phyloP scores from a whole-genome alignment of 768 basidiomycete species.

The Lyophyllum shimeji region DNA sequence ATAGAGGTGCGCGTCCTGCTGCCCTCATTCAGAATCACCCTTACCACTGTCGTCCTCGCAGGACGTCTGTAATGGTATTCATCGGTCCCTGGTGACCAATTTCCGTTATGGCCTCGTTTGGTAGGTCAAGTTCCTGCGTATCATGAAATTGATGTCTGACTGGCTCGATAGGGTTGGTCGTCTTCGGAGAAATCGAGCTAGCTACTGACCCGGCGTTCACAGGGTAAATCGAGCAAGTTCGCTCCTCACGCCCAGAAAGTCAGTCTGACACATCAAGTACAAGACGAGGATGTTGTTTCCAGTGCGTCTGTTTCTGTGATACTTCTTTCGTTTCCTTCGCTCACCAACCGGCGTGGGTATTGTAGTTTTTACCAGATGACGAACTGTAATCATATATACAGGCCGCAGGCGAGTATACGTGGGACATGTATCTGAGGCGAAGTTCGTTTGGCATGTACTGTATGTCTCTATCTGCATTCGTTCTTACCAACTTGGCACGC shows the following conservation, averaged over 20 bases:
- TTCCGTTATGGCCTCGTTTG: conserved; percentile 96
- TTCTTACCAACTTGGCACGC: too few species aligned
- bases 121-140: conserved; percentile 39
- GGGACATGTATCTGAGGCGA: too few species aligned
- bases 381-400: background rate
- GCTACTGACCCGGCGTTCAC: background rate
- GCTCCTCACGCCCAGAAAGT: conserved; percentile 94
- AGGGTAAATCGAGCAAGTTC: conserved; percentile 96
- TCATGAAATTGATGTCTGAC: conserved; percentile 2
- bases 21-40: background rate
- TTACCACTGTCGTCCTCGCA: conserved; percentile 21
- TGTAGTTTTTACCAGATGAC: conserved; percentile 32
- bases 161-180: conserved; percentile 8
- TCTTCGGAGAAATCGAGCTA: background rate
- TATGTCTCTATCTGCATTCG: too few species aligned
- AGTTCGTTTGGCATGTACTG: too few species aligned
- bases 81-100: conserved; percentile 84
- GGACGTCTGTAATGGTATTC: conserved; percentile 92
- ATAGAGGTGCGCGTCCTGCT: conserved; percentile 62
- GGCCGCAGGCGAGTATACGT: too few species aligned
- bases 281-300: conserved; percentile 87
- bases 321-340: background rate
- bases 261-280: conserved; percentile 77
- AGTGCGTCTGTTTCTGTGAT: conserved; percentile 48
- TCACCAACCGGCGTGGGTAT: background rate